phyloP scores from a whole-genome alignment of 208 protist species.

The Trypanosoma melophagium region DNA sequence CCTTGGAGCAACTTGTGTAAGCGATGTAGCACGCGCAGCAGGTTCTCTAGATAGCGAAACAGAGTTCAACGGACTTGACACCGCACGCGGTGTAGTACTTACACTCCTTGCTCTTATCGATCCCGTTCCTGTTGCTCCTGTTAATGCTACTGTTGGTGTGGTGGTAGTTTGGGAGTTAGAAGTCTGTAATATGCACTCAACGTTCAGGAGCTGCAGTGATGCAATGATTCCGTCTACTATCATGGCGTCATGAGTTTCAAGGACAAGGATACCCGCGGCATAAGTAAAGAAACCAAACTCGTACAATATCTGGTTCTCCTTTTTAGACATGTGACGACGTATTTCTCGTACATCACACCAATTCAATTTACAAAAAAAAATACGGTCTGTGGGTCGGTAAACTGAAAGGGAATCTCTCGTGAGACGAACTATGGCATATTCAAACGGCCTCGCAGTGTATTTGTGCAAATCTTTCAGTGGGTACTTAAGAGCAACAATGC shows the following conservation, averaged over 20 bases:
- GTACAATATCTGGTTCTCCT: neutral
- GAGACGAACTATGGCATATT: conserved; percentile 10
- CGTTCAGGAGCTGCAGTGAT: conserved; percentile 4
- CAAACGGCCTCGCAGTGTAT: conserved; percentile 12
- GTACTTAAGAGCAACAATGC: conserved; percentile 15
- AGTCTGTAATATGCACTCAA: neutral
- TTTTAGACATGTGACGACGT: conserved; percentile 1
- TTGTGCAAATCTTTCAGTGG: neutral
- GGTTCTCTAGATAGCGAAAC: neutral
- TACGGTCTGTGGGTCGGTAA: conserved; percentile 13
- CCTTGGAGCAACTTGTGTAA: neutral
- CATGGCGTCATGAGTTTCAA: conserved; percentile 4
- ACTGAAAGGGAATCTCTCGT: conserved; percentile 6
- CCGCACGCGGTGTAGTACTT: neutral
- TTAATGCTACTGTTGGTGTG: neutral
- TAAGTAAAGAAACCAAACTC: conserved; percentile 11
- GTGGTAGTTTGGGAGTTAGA: neutral
- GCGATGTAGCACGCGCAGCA: neutral
- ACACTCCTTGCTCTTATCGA: neutral
- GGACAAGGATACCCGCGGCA: neutral
- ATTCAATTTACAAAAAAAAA: conserved; percentile 11
- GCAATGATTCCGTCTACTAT: conserved; percentile 5
- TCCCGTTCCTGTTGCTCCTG: neutral
- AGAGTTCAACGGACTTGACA: neutral
- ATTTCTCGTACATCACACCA: conserved; percentile 19